phyloP scores from a whole-genome alignment of 164 flowering plant species.

The Magnolia officinalis region DNA sequence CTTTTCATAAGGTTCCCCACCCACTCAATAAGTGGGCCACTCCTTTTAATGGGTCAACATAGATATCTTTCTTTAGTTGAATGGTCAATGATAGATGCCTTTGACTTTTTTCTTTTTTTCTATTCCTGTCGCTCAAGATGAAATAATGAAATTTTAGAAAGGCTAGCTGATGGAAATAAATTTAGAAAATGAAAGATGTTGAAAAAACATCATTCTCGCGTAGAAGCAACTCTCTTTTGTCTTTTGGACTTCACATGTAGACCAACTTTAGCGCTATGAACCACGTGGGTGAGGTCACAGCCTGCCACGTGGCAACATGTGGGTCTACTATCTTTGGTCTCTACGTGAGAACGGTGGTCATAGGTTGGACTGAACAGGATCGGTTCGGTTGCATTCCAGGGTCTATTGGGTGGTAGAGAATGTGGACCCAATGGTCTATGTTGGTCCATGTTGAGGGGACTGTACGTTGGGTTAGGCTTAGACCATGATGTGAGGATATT shows the following conservation, averaged over 20 bases:
- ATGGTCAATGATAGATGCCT: not conserved
- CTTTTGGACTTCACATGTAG: too few species aligned
- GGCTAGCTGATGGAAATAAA: not conserved
- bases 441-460: not conserved
- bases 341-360: too few species aligned
- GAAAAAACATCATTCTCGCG: not conserved
- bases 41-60: slow-evolving; percentile 1
- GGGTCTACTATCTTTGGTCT: too few species aligned
- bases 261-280: too few species aligned
- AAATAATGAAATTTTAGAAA: not conserved
- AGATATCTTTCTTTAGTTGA: slow-evolving; percentile 1
- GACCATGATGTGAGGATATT: too few species aligned
- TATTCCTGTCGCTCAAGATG: not conserved
- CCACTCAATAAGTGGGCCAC: slow-evolving; percentile 4
- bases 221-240: not conserved
- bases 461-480: not conserved
- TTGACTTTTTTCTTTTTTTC: not conserved
- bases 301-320: too few species aligned
- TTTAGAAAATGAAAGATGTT: not conserved
- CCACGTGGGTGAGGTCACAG: too few species aligned
- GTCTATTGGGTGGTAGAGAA: too few species aligned
- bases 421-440: too few species aligned
- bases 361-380: too few species aligned
- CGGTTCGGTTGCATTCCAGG: too few species aligned
- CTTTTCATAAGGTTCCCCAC: not conserved